Base-by-base conservation (phyloP, 2,329 filamentous ascomycete genomes). In the Lachnellula hyalina region DNA sequence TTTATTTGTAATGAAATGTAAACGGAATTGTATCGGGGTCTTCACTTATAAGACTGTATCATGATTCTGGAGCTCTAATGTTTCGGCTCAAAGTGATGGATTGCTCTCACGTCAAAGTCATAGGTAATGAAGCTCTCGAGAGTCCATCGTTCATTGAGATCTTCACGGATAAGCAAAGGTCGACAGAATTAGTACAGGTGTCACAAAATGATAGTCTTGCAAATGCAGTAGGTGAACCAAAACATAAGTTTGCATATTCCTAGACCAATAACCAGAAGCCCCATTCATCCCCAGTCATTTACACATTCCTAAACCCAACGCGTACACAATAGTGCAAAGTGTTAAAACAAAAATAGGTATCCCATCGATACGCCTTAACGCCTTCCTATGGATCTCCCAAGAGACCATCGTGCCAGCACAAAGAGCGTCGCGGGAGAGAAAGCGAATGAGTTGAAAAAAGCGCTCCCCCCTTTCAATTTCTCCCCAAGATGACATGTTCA, bases 371-470 rank as follows among this genome's bases (percentile, higher is more conserved):
- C 63, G 63, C 63, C 63, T 61, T 57, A 63, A 65, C 62, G 61
- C 62, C 62, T 61, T 61, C 59, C 60, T 57, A 58, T 59, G 56
- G 57, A 61, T 55, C 58, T 55, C 58, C 52, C 55, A 50, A 53
- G 61, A 63, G 59, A 62, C 61, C 62, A 64, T 57, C 58, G 60
- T 65, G 58, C 62, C 58, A 61, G 61, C 62, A 61, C 53, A 61
- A 44, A 63, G 60, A 59, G 59, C 57, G 52, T 55, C 40, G 57
- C 52, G 56, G 32, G 40, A 56, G 56, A 61, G 54, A 59, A 58
- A 61, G 57, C 47, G 56, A 63, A 60, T 55, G 54, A 54, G 54
- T 47, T 55, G 59, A 63, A 62, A 53, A 34, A 58, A 57, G 34
- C 32, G 15, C 54, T 50, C 28, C 45, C 25, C 46, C 38, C 47